Conservation (phyloP, 2,329 filamentous ascomycete species). For the Colletotrichum phormii region DNA sequence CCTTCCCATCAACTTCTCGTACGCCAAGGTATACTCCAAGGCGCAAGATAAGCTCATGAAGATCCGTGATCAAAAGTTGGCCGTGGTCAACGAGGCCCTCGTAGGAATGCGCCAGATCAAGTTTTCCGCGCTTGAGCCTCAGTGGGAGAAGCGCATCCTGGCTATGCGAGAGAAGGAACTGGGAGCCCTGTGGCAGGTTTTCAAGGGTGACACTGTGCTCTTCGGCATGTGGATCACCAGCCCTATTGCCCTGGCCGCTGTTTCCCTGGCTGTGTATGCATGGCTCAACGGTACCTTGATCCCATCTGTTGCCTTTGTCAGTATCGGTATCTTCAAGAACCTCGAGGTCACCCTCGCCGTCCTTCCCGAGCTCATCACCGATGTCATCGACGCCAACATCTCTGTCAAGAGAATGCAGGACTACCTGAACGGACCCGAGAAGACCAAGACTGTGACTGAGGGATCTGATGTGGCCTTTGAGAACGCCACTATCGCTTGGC, state of each 20-base stretch:
- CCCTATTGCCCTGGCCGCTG: constrained; percentile 78
- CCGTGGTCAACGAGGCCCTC: constrained; percentile 80
- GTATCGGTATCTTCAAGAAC: constrained; percentile 79
- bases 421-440: constrained; percentile 77
- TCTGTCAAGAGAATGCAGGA: constrained; percentile 78
- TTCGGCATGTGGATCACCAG: constrained; percentile 78
- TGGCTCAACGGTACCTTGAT: constrained; percentile 70
- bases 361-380: constrained; percentile 78
- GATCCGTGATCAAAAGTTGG: constrained; percentile 79
- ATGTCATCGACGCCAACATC: constrained; percentile 78
- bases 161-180: constrained; percentile 75
- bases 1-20: constrained; percentile 75
- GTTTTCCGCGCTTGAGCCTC: constrained; percentile 79
- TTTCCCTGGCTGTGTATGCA: constrained; percentile 77
- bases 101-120: constrained; percentile 88
- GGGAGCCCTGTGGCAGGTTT: constrained; percentile 73
- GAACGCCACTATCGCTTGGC: constrained; percentile 79
- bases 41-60: constrained; percentile 81
- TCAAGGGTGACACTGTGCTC: constrained; percentile 71
- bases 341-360: constrained; percentile 78
- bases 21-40: constrained; percentile 72
- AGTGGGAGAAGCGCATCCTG: constrained; percentile 79
- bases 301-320: constrained; percentile 83
- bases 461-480: constrained; percentile 73
- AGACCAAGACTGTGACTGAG: constrained; percentile 63